Evolutionary conservation across 2,329 filamentous ascomycete species (phyloP).

Genomic region (Zarea fungicola): DNA sequence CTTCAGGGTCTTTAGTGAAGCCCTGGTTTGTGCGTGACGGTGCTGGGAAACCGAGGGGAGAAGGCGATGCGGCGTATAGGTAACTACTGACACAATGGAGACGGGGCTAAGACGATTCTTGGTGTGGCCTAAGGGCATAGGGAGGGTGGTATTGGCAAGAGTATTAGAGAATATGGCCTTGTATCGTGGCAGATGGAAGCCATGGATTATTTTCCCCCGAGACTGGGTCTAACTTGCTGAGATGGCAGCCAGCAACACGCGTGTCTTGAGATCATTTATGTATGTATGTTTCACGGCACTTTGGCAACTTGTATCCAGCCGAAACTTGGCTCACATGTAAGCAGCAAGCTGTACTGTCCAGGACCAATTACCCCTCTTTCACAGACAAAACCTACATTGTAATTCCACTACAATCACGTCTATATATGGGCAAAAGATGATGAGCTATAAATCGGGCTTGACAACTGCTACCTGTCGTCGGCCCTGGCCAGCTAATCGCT

Average conservation of each 20-base stretch:
- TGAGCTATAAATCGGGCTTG: too few relatives aligned
- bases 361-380: too few relatives aligned
- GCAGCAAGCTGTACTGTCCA: too few relatives aligned
- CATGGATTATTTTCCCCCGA: too few relatives aligned
- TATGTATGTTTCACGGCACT: too few relatives aligned
- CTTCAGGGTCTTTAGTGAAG: slow-evolving; percentile 34
- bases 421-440: too few relatives aligned
- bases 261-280: not conserved
- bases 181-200: not conserved
- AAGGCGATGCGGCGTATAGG: slow-evolving; percentile 13
- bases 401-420: too few relatives aligned
- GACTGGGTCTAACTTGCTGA: not conserved
- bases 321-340: too few relatives aligned
- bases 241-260: not conserved
- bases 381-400: too few relatives aligned
- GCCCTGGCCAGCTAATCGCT: too few relatives aligned
- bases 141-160: slow-evolving; percentile 35
- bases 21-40: slow-evolving; percentile 37
- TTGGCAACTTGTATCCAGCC: too few relatives aligned
- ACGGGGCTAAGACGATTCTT: slow-evolving; percentile 28
- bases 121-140: slow-evolving; percentile 37
- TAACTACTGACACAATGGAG: slow-evolving; percentile 16
- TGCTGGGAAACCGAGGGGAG: slow-evolving; percentile 24
- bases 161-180: slow-evolving; percentile 20
- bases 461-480: too few relatives aligned